Evolutionary conservation across 2,329 filamentous ascomycete genomes (phyloP), one percentile per base, ranked within the genome.

Genomic region (Xylaria sp.): DNA sequence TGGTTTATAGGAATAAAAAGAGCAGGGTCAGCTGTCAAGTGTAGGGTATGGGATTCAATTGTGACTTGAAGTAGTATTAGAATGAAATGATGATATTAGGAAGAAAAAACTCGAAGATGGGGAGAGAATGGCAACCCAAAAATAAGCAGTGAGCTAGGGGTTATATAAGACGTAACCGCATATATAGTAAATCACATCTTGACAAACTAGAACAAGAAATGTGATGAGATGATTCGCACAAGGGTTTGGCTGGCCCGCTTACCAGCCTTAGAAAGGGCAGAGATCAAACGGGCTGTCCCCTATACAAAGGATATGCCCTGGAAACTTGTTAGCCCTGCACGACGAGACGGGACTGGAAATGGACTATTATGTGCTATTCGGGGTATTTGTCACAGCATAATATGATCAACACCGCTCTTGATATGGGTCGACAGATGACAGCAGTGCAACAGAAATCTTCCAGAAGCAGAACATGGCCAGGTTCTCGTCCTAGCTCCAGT

Each of bases 211-310:
- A 42, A 64, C 51, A 54, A 55, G 23, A 58, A 5, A 42, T 44
- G 37, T 58, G 37, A 57, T 54, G 32, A 62, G 63, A 71, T 72
- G 72, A 75, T 74, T 61, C 48, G 64, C 71, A 68, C 72, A 72
- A 71, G 74, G 71, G 60, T 51, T 50, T 37, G 37, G 29, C 32
- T 40, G 42, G 60, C 25, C 40, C 40, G 21, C 48, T 37, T 57
- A 53, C 40, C 53, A 37, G 54, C 35, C 16, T 37, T 29, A 44
- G 37, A 40, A 60, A 60, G 32, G 51, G 44, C 25, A 54, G 25
- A 65, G 27, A 63, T 65, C 40, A 54, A 65, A 64, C 67, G 64
- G 35, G 60, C 65, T 66, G 54, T 61, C 32, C 32, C 65, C 54
- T 42, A 71, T 65, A 65, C 63, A 68, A 68, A 70, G 70, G 65